A percentile compares a stretch with the other conserved stretches of the same genome.
Evolutionary conservation across 139 green algal species (phyloP).

Genomic region (Eudorina sp.): DNA sequence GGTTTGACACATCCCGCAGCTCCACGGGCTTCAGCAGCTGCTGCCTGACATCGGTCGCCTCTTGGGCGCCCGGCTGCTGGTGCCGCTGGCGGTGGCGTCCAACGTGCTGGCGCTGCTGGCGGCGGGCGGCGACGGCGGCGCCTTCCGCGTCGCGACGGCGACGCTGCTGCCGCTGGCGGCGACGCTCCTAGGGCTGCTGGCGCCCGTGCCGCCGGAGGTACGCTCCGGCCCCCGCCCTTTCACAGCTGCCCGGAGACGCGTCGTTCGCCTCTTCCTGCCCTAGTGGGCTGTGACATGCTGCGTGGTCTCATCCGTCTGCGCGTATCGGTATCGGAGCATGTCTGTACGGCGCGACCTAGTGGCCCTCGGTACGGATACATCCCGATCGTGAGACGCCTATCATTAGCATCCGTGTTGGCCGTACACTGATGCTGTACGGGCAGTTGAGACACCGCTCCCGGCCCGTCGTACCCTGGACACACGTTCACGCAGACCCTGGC

Average conservation of each 20-base stretch:
- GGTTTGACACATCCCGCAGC: too few species aligned
- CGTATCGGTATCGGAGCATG: too few species aligned
- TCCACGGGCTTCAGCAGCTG: conserved; percentile 12
- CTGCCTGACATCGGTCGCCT: conserved; percentile 43
- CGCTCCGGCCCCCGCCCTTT: too few species aligned
- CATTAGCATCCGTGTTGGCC: too few species aligned
- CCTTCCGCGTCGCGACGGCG: background rate
- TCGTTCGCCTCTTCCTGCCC: too few species aligned
- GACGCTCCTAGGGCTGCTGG: conserved; percentile 32
- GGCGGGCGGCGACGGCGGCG: background rate
- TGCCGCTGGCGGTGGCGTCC: conserved; percentile 48
- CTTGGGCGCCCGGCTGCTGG: conserved; percentile 44
- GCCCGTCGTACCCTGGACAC: background rate
- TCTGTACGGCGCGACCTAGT: too few species aligned
- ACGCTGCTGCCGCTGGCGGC: conserved; percentile 41
- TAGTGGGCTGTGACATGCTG: too few species aligned
- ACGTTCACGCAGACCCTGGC: conserved; percentile 17
- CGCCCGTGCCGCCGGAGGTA: conserved; percentile 44
- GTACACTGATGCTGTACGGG: too few species aligned
- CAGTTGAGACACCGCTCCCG: background rate
- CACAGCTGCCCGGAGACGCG: too few species aligned
- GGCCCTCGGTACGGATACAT: too few species aligned
- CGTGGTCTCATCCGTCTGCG: too few species aligned
- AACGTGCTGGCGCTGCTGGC: conserved; percentile 39
- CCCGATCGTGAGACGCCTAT: too few species aligned